phyloP scores from a whole-genome alignment of 352 stramenopile species.

The Phytopythium montanum region DNA sequence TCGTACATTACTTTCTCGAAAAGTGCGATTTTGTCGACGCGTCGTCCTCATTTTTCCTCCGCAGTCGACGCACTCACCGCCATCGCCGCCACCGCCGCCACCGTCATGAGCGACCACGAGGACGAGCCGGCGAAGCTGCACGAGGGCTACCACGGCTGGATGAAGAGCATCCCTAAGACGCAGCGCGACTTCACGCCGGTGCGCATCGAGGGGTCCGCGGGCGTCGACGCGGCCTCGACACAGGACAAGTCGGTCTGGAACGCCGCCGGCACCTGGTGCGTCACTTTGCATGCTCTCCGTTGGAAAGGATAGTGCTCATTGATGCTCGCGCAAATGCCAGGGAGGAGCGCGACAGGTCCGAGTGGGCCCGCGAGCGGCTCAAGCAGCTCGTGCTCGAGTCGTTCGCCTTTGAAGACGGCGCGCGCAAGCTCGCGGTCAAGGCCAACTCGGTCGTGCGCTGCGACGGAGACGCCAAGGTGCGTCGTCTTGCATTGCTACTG shows the following conservation, averaged over 20 bases:
- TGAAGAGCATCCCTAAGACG: conserved; percentile 84
- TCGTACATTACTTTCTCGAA: conserved; percentile 4
- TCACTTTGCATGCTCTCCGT: too few species aligned
- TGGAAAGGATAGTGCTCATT: too few species aligned
- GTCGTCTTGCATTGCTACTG: not conserved
- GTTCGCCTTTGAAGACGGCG: conserved; percentile 54
- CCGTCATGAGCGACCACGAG: conserved; percentile 24
- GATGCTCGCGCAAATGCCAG: conserved; percentile 18
- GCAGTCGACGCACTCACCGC: too few species aligned
- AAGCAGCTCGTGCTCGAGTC: conserved; percentile 64
- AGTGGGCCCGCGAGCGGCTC: conserved; percentile 69
- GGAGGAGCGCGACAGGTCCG: conserved; percentile 81
- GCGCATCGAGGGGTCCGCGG: conserved; percentile 45
- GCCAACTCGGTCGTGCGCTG: conserved; percentile 60
- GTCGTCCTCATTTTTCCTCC: too few species aligned
- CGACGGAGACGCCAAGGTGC: conserved; percentile 79
- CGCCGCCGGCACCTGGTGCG: conserved; percentile 71
- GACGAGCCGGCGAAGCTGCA: conserved; percentile 64
- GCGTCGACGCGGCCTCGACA: conserved; percentile 10
- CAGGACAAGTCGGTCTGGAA: conserved; percentile 77
- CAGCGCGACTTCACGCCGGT: conserved; percentile 79
- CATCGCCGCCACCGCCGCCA: not conserved
- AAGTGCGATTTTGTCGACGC: not conserved
- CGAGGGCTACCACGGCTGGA: conserved; percentile 83
- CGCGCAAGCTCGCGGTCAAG: conserved; percentile 46